These are phyloP conservation scores for Acanthamoeba triangularis DNA, from an alignment of 208 protist species.

Conservation along the genomic window DNA sequence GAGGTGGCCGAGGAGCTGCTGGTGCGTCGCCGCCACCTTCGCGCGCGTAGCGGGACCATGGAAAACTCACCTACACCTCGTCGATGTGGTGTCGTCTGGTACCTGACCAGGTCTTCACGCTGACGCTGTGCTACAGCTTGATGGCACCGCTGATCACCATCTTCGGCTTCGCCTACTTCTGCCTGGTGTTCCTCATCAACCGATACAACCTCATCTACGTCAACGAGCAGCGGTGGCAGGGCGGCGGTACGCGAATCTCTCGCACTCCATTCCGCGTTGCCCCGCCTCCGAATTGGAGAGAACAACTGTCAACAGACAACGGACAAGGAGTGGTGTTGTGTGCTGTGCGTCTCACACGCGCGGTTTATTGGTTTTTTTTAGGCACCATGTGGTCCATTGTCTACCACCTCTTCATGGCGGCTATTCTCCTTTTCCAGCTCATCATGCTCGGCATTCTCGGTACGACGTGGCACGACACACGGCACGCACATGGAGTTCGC, in stretches of 20 bases:
- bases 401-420: slow-evolving; percentile 49
- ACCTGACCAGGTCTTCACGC: slow-evolving; percentile 29
- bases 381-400: slow-evolving; percentile 49
- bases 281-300: not conserved
- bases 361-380: not conserved
- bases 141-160: slow-evolving; percentile 63
- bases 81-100: too few species aligned
- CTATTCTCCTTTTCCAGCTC: slow-evolving; percentile 56
- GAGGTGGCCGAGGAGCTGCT: slow-evolving; percentile 33
- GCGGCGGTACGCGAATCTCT: not conserved
- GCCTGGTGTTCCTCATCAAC: slow-evolving; percentile 26
- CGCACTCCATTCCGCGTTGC: not conserved
- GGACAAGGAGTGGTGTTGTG: not conserved
- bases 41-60: too few species aligned
- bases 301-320: slow-evolving; percentile 4
- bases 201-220: slow-evolving; percentile 39
- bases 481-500: too few species aligned
- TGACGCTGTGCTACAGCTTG: slow-evolving; percentile 54
- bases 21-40: not conserved
- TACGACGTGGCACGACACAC: not conserved
- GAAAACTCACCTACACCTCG: too few species aligned
- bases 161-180: slow-evolving; percentile 51
- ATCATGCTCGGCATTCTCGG: slow-evolving; percentile 60
- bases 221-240: slow-evolving; percentile 55
- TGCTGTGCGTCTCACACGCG: not conserved